Base-by-base conservation (phyloP, 129 eudicot species). In the Chrysanthemum lavandulifolium region DNA sequence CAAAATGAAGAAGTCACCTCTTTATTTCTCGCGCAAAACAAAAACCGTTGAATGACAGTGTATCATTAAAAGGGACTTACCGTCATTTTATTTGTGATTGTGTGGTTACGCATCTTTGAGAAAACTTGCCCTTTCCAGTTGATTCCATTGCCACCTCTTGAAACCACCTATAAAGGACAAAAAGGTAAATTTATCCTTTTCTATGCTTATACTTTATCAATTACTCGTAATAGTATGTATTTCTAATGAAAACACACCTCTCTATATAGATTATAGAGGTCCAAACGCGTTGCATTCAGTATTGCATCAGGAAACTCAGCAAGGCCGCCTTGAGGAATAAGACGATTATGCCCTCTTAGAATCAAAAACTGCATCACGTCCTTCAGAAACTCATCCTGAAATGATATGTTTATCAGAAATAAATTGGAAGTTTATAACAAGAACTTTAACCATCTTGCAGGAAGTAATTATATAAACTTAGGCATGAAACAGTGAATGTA, bases 111-210 rank as follows among this genome's bases (percentile, higher is more conserved):
- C 98, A 94, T 94, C 89, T 94, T 94, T 27, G 97, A 94, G 80
- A 94, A 94, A 74, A 94, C 97, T 72, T 94, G 98, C 40, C 98
- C 98, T 90, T 94, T 94, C 98, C 98, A 94, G 67, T 94, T 94
- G 76, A 94, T 94, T 67, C 98, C 98, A 71, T 94, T 94, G 69
- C 98, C 25, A 23, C 25, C 25, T 23, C 25, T 23, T 23, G 25
- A 23, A 23, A 23, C 25, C 25, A 23, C 25, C 25, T 23, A 23
- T 23, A 53, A 63, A 65, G 57, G 21, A 11, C 69, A 36, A 73
- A 76, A 82, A 23, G 52, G 68, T 61, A 52, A 73, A 64, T 66
- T 13, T 16, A 0, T 7, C 13, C 55, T 56, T 57, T 43, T 67
- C 49, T 23, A 25, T 12, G 43, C 45, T 36, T 36, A 6, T 10